Evolutionary conservation across 345 rosid species (phyloP).

Genomic region (Pelargonium nanum): DNA sequence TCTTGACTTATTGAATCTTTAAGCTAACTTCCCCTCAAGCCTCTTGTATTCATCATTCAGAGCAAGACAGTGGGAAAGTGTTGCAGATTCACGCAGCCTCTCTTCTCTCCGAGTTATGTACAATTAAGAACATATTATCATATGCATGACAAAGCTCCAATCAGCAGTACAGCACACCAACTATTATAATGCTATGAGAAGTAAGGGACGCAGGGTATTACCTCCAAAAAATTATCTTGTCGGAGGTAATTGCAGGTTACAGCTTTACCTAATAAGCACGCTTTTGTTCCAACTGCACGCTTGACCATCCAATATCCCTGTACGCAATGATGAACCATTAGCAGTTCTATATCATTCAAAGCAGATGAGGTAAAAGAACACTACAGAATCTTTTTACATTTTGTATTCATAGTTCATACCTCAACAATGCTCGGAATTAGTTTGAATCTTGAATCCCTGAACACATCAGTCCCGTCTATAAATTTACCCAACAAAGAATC

Average conservation of each 20-base stretch:
- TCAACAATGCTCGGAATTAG: constrained; percentile 87
- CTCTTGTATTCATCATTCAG: too few species aligned
- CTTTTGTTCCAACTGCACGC: constrained; percentile 97
- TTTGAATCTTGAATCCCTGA: constrained; percentile 85
- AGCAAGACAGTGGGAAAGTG: too few species aligned
- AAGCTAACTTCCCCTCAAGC: too few species aligned
- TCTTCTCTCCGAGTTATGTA: too few species aligned
- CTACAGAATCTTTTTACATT: neutral
- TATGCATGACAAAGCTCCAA: too few species aligned
- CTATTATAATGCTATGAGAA: neutral
- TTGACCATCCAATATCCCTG: constrained; percentile 99
- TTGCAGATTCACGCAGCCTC: too few species aligned
- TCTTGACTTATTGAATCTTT: too few species aligned
- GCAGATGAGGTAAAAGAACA: neutral
- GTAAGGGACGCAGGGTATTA: constrained; percentile 13
- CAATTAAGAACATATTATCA: too few species aligned
- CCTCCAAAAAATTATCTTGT: constrained; percentile 89
- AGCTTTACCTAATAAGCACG: constrained; percentile 93
- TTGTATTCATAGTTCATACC: constrained; percentile 23
- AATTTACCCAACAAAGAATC: constrained; percentile 71
- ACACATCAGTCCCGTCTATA: constrained; percentile 68
- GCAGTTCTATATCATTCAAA: neutral
- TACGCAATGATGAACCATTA: constrained; percentile 4
- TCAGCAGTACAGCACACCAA: too few species aligned
- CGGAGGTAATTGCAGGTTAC: constrained; percentile 90